Conservation (phyloP, 1,139 yeast species). For the Geotrichum carabidarum region DNA sequence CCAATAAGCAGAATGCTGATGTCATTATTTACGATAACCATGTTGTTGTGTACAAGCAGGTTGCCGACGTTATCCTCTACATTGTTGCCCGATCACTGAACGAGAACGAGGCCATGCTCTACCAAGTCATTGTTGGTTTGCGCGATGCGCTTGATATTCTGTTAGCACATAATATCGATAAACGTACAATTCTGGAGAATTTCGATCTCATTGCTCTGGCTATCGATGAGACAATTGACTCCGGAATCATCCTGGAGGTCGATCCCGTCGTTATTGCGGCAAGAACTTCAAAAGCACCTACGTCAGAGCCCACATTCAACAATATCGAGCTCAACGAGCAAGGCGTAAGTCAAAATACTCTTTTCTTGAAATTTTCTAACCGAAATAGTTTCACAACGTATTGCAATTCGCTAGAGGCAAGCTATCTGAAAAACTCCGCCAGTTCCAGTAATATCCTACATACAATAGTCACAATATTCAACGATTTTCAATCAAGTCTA, state of each 20-base stretch:
- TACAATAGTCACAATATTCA: neutral
- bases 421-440: constrained; percentile 81
- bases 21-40: constrained; percentile 69
- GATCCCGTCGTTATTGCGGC: constrained; percentile 84
- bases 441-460: constrained; percentile 37
- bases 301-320: constrained; percentile 56
- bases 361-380: constrained; percentile 16
- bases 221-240: constrained; percentile 83
- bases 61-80: constrained; percentile 66
- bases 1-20: constrained; percentile 76
- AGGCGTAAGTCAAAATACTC: constrained; percentile 41
- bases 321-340: constrained; percentile 79
- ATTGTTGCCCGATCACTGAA: constrained; percentile 65
- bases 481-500: neutral
- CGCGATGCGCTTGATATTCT: constrained; percentile 76
- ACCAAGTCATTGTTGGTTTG: constrained; percentile 70
- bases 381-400: constrained; percentile 59
- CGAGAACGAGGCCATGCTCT: constrained; percentile 83
- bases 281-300: constrained; percentile 81
- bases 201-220: constrained; percentile 83
- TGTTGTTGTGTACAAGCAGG: constrained; percentile 71
- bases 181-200: constrained; percentile 69
- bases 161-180: constrained; percentile 65
- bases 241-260: constrained; percentile 81
- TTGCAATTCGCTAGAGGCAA: constrained; percentile 86